phyloP scores from a whole-genome alignment of 2,329 filamentous ascomycete genomes.

The Gyromitra esculenta region DNA sequence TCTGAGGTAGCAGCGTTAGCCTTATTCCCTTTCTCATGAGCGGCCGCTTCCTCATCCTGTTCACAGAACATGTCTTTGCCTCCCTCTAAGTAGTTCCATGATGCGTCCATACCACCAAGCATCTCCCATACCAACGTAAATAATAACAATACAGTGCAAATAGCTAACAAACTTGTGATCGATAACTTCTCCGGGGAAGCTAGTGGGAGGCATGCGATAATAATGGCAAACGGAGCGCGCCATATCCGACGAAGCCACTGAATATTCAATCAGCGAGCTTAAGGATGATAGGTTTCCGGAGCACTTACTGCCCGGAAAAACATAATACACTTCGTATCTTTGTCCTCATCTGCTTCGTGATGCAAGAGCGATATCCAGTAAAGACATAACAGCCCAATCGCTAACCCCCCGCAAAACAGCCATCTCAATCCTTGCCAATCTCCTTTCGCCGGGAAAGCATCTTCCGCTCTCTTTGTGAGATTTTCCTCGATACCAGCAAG shows the following conservation, averaged over 20 bases:
- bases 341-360: slow-evolving; percentile 60
- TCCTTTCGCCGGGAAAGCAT: slow-evolving; percentile 10
- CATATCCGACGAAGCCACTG: slow-evolving; percentile 47
- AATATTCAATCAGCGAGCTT: background rate
- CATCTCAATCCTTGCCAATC: slow-evolving; percentile 61
- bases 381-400: slow-evolving; percentile 63
- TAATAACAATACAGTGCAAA: slow-evolving; percentile 63
- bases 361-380: slow-evolving; percentile 63
- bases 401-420: slow-evolving; percentile 64
- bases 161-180: slow-evolving; percentile 61
- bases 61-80: slow-evolving; percentile 16
- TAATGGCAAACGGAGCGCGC: slow-evolving; percentile 60
- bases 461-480: slow-evolving; percentile 6
- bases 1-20: background rate
- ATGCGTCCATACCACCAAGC: slow-evolving; percentile 54
- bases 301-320: slow-evolving; percentile 15
- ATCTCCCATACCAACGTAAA: slow-evolving; percentile 64
- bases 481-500: slow-evolving; percentile 34
- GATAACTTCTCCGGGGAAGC: slow-evolving; percentile 56
- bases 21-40: background rate
- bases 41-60: background rate
- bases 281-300: background rate
- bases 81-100: slow-evolving; percentile 9
- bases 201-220: slow-evolving; percentile 60
- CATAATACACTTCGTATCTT: slow-evolving; percentile 41